A percentile compares a stretch with the other conserved stretches of the same genome.
These are phyloP conservation scores for Trichoderma hamatum DNA, from an alignment of 2,329 filamentous ascomycete genomes.

Conservation along the genomic window DNA sequence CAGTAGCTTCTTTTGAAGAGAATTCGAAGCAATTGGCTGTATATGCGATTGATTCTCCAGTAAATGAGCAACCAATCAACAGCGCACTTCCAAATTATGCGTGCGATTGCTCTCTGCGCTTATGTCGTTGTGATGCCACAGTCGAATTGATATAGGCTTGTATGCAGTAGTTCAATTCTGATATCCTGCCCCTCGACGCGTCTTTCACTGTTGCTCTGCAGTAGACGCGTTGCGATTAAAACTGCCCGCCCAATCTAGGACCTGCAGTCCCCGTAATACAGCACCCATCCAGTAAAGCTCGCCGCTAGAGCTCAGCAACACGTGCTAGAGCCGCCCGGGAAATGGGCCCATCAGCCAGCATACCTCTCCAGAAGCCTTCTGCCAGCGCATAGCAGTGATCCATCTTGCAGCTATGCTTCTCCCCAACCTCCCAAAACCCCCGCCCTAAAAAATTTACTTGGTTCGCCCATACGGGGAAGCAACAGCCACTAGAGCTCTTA, in stretches of 20 bases:
- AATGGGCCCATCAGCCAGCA: neutral
- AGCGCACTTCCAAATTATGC: neutral
- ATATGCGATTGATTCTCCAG: neutral
- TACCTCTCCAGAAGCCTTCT: neutral
- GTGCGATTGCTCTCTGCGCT: neutral
- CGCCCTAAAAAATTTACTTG: constrained; percentile 6
- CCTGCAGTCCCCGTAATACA: neutral
- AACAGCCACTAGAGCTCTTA: neutral
- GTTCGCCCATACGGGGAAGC: neutral
- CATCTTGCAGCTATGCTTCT: neutral
- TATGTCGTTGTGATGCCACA: neutral
- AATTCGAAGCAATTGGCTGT: neutral
- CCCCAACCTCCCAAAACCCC: constrained; percentile 9
- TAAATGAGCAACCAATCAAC: neutral
- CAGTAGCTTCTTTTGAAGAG: neutral
- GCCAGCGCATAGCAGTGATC: constrained; percentile 8
- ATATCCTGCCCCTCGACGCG: constrained; percentile 33
- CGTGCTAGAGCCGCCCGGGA: constrained; percentile 17
- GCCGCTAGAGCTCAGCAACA: constrained; percentile 22
- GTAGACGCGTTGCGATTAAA: constrained; percentile 7
- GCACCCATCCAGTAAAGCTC: constrained; percentile 18
- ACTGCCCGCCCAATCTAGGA: neutral
- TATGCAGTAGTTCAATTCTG: neutral
- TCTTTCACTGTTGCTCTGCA: constrained; percentile 16
- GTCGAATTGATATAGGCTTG: neutral